Evolutionary conservation across 2,329 filamentous ascomycete species (phyloP), one percentile per base, ranked within the genome.

Genomic region (Aspergillus piperis): DNA sequence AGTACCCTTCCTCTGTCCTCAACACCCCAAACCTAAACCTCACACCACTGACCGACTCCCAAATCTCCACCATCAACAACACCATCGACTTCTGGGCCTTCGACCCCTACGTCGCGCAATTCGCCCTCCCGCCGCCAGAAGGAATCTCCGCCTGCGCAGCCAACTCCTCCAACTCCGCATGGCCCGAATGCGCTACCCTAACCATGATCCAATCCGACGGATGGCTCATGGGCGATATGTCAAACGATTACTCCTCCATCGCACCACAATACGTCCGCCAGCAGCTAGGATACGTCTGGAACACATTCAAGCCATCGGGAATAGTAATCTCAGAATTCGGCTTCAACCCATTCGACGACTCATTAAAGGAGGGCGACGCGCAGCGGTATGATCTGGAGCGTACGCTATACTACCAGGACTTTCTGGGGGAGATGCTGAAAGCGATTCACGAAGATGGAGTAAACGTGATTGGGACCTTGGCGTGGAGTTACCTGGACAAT

Each of bases 281-380:
- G 2, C 87, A 85, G 64, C 78, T 88, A 4, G 81, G 77, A 64
- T 88, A 87, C 66, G 73, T 88, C 2, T 85, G 81, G 77, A 86
- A 86, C 70, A 86, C 82, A 0, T 88, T 82, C 77, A 79, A 73
- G 2, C 32, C 69, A 72, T 0, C 82, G 82, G 0, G 72, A 5
- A 52, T 86, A 5, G 47, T 78, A 3, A 68, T 79, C 41, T 79
- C 80, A 6, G 85, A 88, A 67, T 86, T 86, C 62, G 85, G 85
- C 0, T 87, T 85, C 67, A 61, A 61, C 82, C 84, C 3, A 0
- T 83, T 79, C 52, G 78, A 67, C 8, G 84, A 85, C 65, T 73
- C 73, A 0, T 78, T 80, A 48, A 76, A 73, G 10, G 68, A 70
- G 0, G 70, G 83, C 2, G 61, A 75, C 2, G 83, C 85, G 51